phyloP scores from a whole-genome alignment of 2,329 filamentous ascomycete species.

The Fusarium foetens region DNA sequence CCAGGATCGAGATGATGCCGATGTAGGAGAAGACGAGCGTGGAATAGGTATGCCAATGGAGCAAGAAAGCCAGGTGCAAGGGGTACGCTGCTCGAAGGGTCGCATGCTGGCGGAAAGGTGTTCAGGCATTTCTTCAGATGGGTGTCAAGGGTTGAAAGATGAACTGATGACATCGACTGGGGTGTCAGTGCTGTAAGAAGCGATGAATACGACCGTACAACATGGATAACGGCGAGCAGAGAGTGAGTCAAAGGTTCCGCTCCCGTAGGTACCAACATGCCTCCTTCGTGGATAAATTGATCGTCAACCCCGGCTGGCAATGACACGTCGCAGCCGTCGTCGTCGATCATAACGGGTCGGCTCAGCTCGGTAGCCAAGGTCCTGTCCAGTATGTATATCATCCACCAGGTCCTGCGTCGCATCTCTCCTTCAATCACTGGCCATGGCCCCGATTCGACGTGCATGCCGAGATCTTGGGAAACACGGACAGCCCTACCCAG shows the following conservation, averaged over 20 bases:
- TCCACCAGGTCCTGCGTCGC: slow-evolving; percentile 92
- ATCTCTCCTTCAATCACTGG: slow-evolving; percentile 84
- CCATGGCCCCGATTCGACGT: slow-evolving; percentile 78
- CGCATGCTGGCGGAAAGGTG: slow-evolving; percentile 79
- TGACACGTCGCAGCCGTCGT: slow-evolving; percentile 85
- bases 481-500: slow-evolving; percentile 81
- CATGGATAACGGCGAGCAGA: slow-evolving; percentile 81
- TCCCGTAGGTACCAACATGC: slow-evolving; percentile 62
- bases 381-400: slow-evolving; percentile 88
- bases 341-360: slow-evolving; percentile 83
- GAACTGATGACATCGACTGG: slow-evolving; percentile 72
- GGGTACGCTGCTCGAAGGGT: slow-evolving; percentile 71
- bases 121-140: slow-evolving; percentile 81
- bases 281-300: slow-evolving; percentile 73
- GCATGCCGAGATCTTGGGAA: slow-evolving; percentile 84
- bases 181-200: slow-evolving; percentile 76
- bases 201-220: slow-evolving; percentile 80
- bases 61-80: slow-evolving; percentile 80
- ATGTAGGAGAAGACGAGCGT: slow-evolving; percentile 85
- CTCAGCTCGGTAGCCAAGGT: slow-evolving; percentile 83
- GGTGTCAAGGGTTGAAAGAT: slow-evolving; percentile 80
- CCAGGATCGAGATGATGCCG: slow-evolving; percentile 85
- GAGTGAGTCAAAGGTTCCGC: slow-evolving; percentile 72
- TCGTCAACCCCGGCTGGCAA: slow-evolving; percentile 86
- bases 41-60: slow-evolving; percentile 81